phyloP scores from a whole-genome alignment of 257 asterid genomes.

The Salvia miltiorrhiza region DNA sequence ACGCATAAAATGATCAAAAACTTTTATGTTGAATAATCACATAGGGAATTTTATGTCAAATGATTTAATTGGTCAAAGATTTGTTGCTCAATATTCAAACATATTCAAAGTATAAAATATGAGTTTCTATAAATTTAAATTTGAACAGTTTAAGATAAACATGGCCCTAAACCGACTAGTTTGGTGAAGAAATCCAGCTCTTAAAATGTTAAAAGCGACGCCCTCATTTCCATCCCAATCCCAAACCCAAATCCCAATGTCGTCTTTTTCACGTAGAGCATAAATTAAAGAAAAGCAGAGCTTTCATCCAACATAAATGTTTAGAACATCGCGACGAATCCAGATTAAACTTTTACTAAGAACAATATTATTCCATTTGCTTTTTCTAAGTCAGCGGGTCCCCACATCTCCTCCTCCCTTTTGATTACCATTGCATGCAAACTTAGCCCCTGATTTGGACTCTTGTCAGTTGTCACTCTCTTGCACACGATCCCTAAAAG shows the following conservation, averaged over 20 bases:
- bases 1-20: no score
- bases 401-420: conserved; percentile 6
- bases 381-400: conserved; percentile 37
- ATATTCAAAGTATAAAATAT: no score
- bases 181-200: conserved; percentile 4
- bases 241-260: neutral
- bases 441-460: conserved; percentile 25
- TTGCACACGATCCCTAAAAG: conserved; percentile 11
- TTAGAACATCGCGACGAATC: neutral
- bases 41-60: no score
- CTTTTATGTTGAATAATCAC: no score
- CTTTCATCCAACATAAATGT: neutral
- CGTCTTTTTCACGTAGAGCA: neutral
- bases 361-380: conserved; percentile 12
- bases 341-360: neutral
- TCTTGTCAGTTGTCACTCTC: conserved; percentile 6
- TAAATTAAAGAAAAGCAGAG: neutral
- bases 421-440: conserved; percentile 34
- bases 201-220: conserved; percentile 11
- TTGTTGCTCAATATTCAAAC: no score
- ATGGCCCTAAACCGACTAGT: no score
- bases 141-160: no score
- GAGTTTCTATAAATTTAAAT: no score
- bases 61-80: no score
- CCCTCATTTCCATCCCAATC: neutral